A percentile compares a stretch with the other conserved stretches of the same genome.
Conservation (phyloP, 1,284 basidiomycete genomes). For the Trichosporon ovoides region DNA sequence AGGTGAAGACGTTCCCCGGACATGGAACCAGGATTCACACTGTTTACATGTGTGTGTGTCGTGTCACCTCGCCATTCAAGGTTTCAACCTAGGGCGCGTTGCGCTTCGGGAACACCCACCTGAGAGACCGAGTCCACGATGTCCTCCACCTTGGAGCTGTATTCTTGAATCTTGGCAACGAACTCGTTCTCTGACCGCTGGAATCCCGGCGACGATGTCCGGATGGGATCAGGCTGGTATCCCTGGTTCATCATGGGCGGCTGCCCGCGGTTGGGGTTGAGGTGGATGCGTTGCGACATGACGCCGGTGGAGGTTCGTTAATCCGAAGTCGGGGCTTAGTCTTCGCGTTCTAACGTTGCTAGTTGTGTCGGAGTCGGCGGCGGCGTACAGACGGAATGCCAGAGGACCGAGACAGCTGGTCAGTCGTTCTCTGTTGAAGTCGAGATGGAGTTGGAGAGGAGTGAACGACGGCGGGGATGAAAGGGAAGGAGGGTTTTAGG, state of each 20-base stretch:
- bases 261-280: conserved; percentile 46
- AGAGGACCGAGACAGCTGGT: neutral
- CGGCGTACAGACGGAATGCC: too few species aligned
- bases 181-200: conserved; percentile 59
- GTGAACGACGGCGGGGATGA: neutral
- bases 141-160: conserved; percentile 82
- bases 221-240: conserved; percentile 46
- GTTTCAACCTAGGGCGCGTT: neutral
- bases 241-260: conserved; percentile 29
- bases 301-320: neutral
- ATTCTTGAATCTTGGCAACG: conserved; percentile 71
- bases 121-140: conserved; percentile 86
- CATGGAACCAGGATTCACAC: neutral
- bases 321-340: too few species aligned
- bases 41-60: conserved; percentile 1
- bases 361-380: too few species aligned
- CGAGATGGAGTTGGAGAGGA: neutral
- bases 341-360: too few species aligned
- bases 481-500: neutral
- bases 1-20: neutral
- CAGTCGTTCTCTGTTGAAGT: neutral
- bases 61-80: conserved; percentile 6
- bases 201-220: conserved; percentile 37
- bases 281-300: conserved; percentile 46
- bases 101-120: conserved; percentile 33